Percentiles rank a stretch among this genome's conserved stretches.
phyloP scores from a whole-genome alignment of 2,329 filamentous ascomycete genomes.

The Diaporthe humulicola region DNA sequence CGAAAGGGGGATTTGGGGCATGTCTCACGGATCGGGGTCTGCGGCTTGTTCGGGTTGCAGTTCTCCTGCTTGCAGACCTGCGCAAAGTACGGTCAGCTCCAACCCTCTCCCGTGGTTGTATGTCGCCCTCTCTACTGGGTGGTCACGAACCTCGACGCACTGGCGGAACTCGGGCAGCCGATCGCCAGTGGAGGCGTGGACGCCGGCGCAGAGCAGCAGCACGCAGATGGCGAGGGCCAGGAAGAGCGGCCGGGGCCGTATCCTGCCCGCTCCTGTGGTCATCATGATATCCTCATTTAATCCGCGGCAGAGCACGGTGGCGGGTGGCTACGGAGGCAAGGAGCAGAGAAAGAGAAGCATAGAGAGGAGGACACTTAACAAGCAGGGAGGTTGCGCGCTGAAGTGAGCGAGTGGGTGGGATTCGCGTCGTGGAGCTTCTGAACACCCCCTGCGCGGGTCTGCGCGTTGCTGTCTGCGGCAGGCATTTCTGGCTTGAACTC shows the following conservation, averaged over 20 bases:
- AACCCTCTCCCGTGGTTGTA: slow-evolving; percentile 40
- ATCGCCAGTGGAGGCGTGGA: slow-evolving; percentile 84
- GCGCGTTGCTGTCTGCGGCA: not conserved
- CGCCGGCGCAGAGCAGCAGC: slow-evolving; percentile 57
- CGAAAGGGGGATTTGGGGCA: slow-evolving; percentile 36
- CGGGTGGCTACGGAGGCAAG: not conserved
- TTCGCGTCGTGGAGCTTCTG: slow-evolving; percentile 12
- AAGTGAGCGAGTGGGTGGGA: slow-evolving; percentile 3
- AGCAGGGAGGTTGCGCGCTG: not conserved
- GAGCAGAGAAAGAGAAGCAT: not conserved
- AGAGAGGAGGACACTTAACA: slow-evolving; percentile 9
- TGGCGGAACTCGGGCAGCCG: slow-evolving; percentile 86
- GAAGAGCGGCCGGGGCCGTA: slow-evolving; percentile 44
- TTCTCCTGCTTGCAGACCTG: slow-evolving; percentile 87
- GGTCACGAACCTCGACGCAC: slow-evolving; percentile 80
- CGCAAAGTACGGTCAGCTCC: slow-evolving; percentile 1
- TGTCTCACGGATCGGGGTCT: slow-evolving; percentile 77
- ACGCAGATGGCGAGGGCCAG: slow-evolving; percentile 52
- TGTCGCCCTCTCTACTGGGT: not conserved
- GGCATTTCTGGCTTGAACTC: slow-evolving; percentile 1
- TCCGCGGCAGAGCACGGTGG: not conserved
- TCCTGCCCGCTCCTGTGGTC: slow-evolving; percentile 50
- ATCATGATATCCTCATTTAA: slow-evolving; percentile 45
- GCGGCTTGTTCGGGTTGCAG: slow-evolving; percentile 73
- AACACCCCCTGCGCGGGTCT: not conserved